Conservation (phyloP, 2,329 filamentous ascomycete genomes). For the Arthrobotrys sinensis region DNA sequence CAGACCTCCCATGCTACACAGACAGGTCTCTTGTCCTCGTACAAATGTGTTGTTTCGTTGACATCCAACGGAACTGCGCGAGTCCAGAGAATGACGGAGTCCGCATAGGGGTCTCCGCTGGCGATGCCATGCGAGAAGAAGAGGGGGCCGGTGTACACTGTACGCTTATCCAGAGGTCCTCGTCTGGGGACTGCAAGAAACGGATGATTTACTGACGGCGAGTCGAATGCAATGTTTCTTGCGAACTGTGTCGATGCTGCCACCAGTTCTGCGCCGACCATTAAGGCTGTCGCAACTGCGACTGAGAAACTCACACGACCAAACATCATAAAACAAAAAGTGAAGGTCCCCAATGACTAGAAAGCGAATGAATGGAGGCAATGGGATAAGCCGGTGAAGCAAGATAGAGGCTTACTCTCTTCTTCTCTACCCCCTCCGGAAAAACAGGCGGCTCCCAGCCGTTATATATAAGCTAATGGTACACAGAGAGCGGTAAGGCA, state of each 20-base stretch:
- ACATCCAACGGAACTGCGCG: slow-evolving; percentile 66
- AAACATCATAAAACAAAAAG: slow-evolving; percentile 43
- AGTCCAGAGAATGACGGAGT: slow-evolving; percentile 74
- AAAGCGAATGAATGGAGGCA: slow-evolving; percentile 26
- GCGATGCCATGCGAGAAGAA: slow-evolving; percentile 64
- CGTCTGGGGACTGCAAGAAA: slow-evolving; percentile 76
- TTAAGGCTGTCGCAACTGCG: slow-evolving; percentile 26
- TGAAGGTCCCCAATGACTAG: slow-evolving; percentile 22
- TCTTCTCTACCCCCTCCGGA: slow-evolving; percentile 18
- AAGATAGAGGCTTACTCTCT: not conserved
- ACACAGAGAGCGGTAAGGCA: slow-evolving; percentile 6
- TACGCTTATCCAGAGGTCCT: slow-evolving; percentile 66
- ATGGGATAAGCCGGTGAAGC: slow-evolving; percentile 34
- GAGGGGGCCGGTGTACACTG: slow-evolving; percentile 47
- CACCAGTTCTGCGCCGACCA: slow-evolving; percentile 43
- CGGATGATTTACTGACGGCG: slow-evolving; percentile 77
- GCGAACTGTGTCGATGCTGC: slow-evolving; percentile 63
- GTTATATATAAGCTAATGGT: slow-evolving; percentile 39
- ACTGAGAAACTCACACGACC: slow-evolving; percentile 36
- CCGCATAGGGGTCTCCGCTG: slow-evolving; percentile 71
- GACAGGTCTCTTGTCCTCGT: slow-evolving; percentile 74
- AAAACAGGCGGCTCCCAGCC: slow-evolving; percentile 35
- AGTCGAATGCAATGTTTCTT: slow-evolving; percentile 77
- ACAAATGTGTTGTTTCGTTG: slow-evolving; percentile 68
- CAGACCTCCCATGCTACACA: slow-evolving; percentile 78